phyloP scores from a whole-genome alignment of 192 early-diverging fungal genomes.

The Physocladia obscura region DNA sequence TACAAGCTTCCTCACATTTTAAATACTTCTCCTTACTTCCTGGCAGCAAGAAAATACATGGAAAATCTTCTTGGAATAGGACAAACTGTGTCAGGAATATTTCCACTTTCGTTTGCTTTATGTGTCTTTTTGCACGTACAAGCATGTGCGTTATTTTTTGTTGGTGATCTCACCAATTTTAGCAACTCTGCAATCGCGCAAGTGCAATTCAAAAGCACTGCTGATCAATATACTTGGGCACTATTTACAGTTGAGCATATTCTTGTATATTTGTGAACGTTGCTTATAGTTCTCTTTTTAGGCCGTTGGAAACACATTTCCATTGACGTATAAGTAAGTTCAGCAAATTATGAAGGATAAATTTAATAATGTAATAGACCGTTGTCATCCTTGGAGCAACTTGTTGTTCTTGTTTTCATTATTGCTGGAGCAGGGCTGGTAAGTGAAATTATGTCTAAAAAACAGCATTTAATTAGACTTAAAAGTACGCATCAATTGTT shows the following conservation, averaged over 20 bases:
- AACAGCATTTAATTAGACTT: background rate
- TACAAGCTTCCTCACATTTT: slow-evolving; percentile 14
- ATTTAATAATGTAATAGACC: slow-evolving; percentile 18
- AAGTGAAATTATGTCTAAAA: background rate
- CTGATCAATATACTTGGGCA: slow-evolving; percentile 42
- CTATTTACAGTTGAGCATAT: slow-evolving; percentile 10
- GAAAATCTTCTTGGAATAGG: slow-evolving; percentile 33
- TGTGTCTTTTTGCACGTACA: slow-evolving; percentile 42
- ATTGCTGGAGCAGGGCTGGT: slow-evolving; percentile 36
- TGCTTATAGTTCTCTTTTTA: background rate
- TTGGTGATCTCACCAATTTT: slow-evolving; percentile 19
- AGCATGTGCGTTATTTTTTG: slow-evolving; percentile 37
- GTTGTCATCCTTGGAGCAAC: slow-evolving; percentile 26
- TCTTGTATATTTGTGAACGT: slow-evolving; percentile 17
- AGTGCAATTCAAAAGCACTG: slow-evolving; percentile 14
- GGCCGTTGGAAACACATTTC: slow-evolving; percentile 39
- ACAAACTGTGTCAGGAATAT: slow-evolving; percentile 37
- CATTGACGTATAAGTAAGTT: slow-evolving; percentile 29
- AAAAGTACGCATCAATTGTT: slow-evolving; percentile 39
- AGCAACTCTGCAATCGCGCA: slow-evolving; percentile 10
- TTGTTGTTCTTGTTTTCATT: slow-evolving; percentile 33
- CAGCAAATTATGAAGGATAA: background rate
- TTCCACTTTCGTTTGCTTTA: slow-evolving; percentile 30
- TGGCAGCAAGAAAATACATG: background rate
- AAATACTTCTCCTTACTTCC: background rate